A percentile compares a stretch with the other conserved stretches of the same genome.
Evolutionary conservation across 2,329 filamentous ascomycete genomes (phyloP).

Genomic region (Volutella citrinella): DNA sequence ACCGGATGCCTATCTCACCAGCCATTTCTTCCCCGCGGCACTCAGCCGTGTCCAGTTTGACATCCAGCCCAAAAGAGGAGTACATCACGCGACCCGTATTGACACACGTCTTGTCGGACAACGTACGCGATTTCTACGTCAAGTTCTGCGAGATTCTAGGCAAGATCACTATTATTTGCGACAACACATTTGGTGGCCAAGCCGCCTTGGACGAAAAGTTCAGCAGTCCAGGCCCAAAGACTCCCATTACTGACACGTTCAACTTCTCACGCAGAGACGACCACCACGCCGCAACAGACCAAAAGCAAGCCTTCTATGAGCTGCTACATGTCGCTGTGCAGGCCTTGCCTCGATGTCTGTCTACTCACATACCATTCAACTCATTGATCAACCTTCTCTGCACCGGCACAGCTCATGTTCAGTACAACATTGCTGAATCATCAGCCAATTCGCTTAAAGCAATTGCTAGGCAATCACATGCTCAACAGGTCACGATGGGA

Average conservation of each 20-base stretch:
- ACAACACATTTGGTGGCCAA: slow-evolving; percentile 95
- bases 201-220: slow-evolving; percentile 96
- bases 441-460: slow-evolving; percentile 92
- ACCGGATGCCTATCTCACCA: slow-evolving; percentile 46
- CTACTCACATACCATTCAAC: slow-evolving; percentile 87
- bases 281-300: slow-evolving; percentile 66
- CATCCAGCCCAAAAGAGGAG: slow-evolving; percentile 49
- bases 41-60: slow-evolving; percentile 22
- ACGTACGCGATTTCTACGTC: slow-evolving; percentile 79
- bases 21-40: slow-evolving; percentile 34
- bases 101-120: slow-evolving; percentile 66
- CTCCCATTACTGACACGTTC: slow-evolving; percentile 91
- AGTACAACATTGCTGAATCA: slow-evolving; percentile 85
- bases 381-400: slow-evolving; percentile 91
- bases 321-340: slow-evolving; percentile 93
- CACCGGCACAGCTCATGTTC: slow-evolving; percentile 93
- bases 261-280: slow-evolving; percentile 86
- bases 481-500: slow-evolving; percentile 92
- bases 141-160: slow-evolving; percentile 94
- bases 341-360: slow-evolving; percentile 89
- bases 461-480: slow-evolving; percentile 88
- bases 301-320: slow-evolving; percentile 94
- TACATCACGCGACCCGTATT: slow-evolving; percentile 63
- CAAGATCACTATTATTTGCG: slow-evolving; percentile 93
- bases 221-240: slow-evolving; percentile 81